phyloP scores from a whole-genome alignment of 176 grass and related monocot species.

The Aegilops umbellulata region DNA sequence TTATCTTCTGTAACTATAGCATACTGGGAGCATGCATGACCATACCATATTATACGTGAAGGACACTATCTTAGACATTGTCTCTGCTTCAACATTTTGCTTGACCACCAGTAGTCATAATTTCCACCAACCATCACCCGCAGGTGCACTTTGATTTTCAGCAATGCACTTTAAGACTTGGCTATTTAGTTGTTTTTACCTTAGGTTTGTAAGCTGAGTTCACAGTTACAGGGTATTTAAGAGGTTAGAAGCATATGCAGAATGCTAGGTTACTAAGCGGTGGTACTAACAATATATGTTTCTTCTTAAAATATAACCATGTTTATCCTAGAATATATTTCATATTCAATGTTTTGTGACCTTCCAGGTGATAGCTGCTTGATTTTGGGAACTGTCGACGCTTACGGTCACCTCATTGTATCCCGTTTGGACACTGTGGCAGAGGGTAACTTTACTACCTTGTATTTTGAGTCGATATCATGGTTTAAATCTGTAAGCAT shows the following conservation, averaged over 20 bases:
- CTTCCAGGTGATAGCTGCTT: conserved; percentile 71
- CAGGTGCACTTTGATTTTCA: not conserved
- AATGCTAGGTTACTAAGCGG: not conserved
- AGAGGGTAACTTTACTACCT: conserved; percentile 68
- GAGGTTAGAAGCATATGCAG: not conserved
- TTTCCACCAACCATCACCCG: not conserved
- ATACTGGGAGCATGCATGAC: not conserved
- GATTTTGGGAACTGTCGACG: conserved; percentile 84
- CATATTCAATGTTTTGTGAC: not conserved
- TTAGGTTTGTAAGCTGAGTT: not conserved
- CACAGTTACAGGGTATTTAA: not conserved
- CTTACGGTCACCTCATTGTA: conserved; percentile 84
- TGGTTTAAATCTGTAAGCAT: not conserved
- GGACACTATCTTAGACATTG: not conserved
- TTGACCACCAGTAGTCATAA: not conserved
- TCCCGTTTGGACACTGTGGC: conserved; percentile 54
- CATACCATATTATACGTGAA: not conserved
- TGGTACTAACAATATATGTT: not conserved
- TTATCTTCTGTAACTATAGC: not conserved
- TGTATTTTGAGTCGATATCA: conserved; percentile 1
- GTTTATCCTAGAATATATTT: not conserved
- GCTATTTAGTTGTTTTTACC: not conserved
- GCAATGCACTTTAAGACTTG: not conserved
- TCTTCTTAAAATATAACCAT: not conserved
- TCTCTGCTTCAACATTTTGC: not conserved